phyloP scores from a whole-genome alignment of 2,329 filamentous ascomycete species.

The Fusarium sp. region DNA sequence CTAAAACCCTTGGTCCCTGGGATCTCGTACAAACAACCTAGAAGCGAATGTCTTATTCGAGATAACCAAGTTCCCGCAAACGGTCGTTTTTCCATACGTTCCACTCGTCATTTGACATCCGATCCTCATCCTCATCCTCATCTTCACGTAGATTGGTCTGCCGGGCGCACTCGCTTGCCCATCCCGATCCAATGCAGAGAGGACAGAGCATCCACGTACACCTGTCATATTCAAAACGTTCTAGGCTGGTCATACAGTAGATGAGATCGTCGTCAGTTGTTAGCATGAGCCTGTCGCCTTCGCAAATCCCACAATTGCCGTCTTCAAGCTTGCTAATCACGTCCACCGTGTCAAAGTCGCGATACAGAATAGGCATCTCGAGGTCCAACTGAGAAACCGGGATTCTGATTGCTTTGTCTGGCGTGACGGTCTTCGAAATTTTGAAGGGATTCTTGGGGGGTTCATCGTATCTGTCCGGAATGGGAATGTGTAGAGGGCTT shows the following conservation, averaged over 20 bases:
- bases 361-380: background rate
- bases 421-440: background rate
- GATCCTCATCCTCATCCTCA: too few relatives aligned
- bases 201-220: background rate
- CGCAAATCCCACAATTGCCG: background rate
- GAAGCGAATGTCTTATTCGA: too few relatives aligned
- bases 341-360: rapidly evolving
- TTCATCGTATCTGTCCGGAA: rapidly evolving
- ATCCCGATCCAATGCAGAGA: background rate
- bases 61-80: too few relatives aligned
- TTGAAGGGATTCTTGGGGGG: background rate
- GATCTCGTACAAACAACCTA: too few relatives aligned
- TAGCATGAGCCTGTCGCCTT: too few relatives aligned
- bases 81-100: too few relatives aligned
- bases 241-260: too few relatives aligned
- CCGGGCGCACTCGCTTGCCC: background rate
- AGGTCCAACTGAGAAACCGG: background rate
- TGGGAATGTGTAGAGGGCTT: background rate
- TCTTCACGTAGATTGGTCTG: too few relatives aligned
- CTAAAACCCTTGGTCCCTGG: too few relatives aligned
- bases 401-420: background rate
- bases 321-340: background rate
- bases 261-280: too few relatives aligned
- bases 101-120: too few relatives aligned
- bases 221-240: rapidly evolving